These are phyloP conservation scores for Flaveria robusta DNA, from an alignment of 129 eudicot genomes.

Conservation along the genomic window DNA sequence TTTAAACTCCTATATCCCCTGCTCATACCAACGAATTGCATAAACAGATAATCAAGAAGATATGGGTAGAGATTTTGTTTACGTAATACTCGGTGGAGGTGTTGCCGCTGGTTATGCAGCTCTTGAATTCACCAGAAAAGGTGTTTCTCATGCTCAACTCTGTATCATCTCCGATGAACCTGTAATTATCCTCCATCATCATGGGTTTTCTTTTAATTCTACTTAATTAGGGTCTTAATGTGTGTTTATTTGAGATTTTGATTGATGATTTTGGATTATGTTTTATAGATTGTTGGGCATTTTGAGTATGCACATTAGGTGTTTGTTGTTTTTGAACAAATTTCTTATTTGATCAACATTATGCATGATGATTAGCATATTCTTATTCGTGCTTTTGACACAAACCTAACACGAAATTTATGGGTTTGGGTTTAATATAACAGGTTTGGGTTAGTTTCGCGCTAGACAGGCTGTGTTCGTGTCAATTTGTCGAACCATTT, in stretches of 20 bases:
- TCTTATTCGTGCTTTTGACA: too few species aligned
- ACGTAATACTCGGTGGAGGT: constrained; percentile 91
- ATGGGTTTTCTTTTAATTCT: background rate
- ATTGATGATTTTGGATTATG: background rate
- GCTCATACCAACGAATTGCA: background rate
- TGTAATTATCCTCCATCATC: constrained; percentile 40
- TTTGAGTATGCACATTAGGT: background rate
- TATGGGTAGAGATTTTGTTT: constrained; percentile 74
- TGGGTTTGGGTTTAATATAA: too few species aligned
- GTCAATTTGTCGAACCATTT: too few species aligned
- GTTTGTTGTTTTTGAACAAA: constrained; percentile 17
- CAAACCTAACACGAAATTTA: too few species aligned
- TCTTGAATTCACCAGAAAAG: constrained; percentile 73
- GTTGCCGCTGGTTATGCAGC: constrained; percentile 95
- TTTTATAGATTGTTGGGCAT: background rate
- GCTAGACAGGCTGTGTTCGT: too few species aligned
- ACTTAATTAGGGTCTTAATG: background rate
- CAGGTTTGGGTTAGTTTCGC: too few species aligned
- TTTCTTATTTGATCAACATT: too few species aligned
- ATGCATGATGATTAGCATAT: too few species aligned
- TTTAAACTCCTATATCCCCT: background rate
- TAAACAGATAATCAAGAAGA: background rate
- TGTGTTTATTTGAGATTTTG: background rate
- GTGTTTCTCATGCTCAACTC: constrained; percentile 57
- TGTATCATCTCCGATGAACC: constrained; percentile 66